These are phyloP conservation scores for Tricholoma bakamatsutake DNA, from an alignment of 768 basidiomycete genomes.

Conservation along the genomic window DNA sequence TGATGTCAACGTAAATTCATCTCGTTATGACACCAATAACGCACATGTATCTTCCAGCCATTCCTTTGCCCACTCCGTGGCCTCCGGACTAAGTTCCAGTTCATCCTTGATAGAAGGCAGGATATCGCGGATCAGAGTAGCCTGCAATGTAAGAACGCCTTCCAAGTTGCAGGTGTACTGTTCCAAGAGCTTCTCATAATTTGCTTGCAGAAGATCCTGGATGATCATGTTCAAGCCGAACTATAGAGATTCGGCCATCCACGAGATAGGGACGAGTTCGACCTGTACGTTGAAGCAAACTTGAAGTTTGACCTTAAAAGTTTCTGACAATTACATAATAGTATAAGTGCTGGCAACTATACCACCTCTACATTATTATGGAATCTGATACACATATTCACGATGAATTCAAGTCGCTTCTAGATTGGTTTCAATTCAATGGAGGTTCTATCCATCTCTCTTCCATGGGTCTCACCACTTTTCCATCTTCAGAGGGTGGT, in stretches of 20 bases:
- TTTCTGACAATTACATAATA: not conserved
- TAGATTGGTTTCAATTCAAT: conserved; percentile 51
- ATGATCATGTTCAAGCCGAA: conserved; percentile 7
- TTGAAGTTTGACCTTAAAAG: not conserved
- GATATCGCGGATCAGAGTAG: conserved; percentile 47
- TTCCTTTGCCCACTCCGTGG: conserved; percentile 45
- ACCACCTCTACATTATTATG: not conserved
- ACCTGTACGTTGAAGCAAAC: not conserved
- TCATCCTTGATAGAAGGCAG: conserved; percentile 58
- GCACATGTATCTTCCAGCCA: conserved; percentile 67
- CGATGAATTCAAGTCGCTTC: conserved; percentile 4
- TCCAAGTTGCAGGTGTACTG: conserved; percentile 47
- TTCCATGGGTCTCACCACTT: conserved; percentile 38
- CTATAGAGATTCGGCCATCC: not conserved
- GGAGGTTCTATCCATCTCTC: conserved; percentile 44
- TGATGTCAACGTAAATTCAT: conserved; percentile 2
- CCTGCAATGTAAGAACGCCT: conserved; percentile 41
- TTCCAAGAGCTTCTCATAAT: conserved; percentile 40
- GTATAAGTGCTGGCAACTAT: no score
- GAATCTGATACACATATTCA: not conserved
- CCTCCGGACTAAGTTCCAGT: conserved; percentile 41
- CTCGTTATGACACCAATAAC: conserved; percentile 16
- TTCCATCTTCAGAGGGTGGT: conserved; percentile 52
- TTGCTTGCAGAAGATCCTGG: conserved; percentile 36
- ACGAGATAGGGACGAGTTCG: not conserved